phyloP scores from a whole-genome alignment of 108 stramenopile genomes.

The Fragilaria crotonensis region DNA sequence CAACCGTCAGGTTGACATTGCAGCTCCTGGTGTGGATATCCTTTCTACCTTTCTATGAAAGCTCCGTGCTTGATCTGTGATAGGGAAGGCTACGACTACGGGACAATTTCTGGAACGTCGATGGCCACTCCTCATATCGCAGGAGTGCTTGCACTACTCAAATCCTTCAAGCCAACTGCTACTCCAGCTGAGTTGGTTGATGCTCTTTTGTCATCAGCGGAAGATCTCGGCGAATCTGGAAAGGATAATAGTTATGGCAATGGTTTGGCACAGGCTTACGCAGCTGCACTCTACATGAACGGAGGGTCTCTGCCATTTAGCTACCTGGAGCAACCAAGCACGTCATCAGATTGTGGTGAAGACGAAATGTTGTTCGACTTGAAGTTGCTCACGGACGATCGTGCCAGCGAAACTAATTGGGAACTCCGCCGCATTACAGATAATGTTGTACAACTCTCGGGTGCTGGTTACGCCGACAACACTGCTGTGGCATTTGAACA shows the following conservation, averaged over 20 bases:
- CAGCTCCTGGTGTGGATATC: constrained; percentile 44
- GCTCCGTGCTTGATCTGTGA: not conserved
- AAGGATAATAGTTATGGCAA: not conserved
- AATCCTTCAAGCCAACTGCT: constrained; percentile 35
- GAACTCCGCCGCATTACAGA: too few relatives aligned
- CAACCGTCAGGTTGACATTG: constrained; percentile 43
- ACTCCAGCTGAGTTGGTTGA: constrained; percentile 36
- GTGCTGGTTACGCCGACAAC: too few relatives aligned
- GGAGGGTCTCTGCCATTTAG: not conserved
- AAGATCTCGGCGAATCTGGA: not conserved
- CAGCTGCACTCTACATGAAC: not conserved
- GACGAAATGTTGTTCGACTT: too few relatives aligned
- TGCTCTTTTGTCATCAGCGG: constrained; percentile 10
- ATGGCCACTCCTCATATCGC: constrained; percentile 68
- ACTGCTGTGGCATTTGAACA: too few relatives aligned
- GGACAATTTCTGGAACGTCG: constrained; percentile 43
- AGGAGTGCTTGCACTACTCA: constrained; percentile 46
- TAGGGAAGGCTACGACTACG: constrained; percentile 17
- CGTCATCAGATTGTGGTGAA: too few relatives aligned
- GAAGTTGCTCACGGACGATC: too few relatives aligned
- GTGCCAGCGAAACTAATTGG: too few relatives aligned
- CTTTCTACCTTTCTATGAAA: constrained; percentile 12
- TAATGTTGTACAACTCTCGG: too few relatives aligned
- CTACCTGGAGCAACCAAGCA: too few relatives aligned
- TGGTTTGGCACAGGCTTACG: not conserved